Conservation (phyloP, 768 basidiomycete genomes). For the Scleroderma citrinum region DNA sequence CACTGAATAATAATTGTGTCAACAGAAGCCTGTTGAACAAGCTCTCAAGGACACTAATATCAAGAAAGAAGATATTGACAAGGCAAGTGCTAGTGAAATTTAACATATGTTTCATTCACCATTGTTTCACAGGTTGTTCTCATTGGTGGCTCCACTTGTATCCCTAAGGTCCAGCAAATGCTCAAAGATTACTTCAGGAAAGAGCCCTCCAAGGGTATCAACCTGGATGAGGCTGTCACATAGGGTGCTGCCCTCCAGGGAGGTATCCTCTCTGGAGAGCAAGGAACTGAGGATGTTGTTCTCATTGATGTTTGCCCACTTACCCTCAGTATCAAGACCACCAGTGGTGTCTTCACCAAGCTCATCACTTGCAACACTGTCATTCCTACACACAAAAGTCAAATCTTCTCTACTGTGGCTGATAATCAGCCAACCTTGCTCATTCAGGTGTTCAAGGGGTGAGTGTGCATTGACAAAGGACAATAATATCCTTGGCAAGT, state of each 20-base stretch:
- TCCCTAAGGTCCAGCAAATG: slow-evolving; percentile 98
- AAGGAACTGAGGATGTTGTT: slow-evolving; percentile 83
- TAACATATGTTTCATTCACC: neutral
- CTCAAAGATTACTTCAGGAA: slow-evolving; percentile 96
- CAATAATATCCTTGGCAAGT: slow-evolving; percentile 97
- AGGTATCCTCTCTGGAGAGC: slow-evolving; percentile 94
- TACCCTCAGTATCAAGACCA: slow-evolving; percentile 98
- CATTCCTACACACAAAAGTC: slow-evolving; percentile 95
- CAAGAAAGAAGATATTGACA: slow-evolving; percentile 95
- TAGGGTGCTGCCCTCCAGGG: slow-evolving; percentile 99
- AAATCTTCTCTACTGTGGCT: slow-evolving; percentile 85
- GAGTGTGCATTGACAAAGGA: slow-evolving; percentile 97
- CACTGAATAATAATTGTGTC: too few species aligned
- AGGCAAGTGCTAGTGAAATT: slow-evolving; percentile 40
- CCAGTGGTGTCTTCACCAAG: slow-evolving; percentile 97
- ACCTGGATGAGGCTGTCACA: slow-evolving; percentile 98
- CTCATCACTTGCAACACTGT: slow-evolving; percentile 97
- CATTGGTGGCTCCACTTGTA: slow-evolving; percentile 97
- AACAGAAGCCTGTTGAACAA: slow-evolving; percentile 97
- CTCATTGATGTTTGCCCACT: slow-evolving; percentile 96
- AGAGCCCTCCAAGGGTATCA: slow-evolving; percentile 97
- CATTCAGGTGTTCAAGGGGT: slow-evolving; percentile 96
- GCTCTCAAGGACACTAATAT: slow-evolving; percentile 96
- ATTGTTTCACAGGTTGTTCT: slow-evolving; percentile 57
- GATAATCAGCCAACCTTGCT: slow-evolving; percentile 94